Base-by-base conservation (phyloP, 148 eudicot species). In the Agrostemma githago region DNA sequence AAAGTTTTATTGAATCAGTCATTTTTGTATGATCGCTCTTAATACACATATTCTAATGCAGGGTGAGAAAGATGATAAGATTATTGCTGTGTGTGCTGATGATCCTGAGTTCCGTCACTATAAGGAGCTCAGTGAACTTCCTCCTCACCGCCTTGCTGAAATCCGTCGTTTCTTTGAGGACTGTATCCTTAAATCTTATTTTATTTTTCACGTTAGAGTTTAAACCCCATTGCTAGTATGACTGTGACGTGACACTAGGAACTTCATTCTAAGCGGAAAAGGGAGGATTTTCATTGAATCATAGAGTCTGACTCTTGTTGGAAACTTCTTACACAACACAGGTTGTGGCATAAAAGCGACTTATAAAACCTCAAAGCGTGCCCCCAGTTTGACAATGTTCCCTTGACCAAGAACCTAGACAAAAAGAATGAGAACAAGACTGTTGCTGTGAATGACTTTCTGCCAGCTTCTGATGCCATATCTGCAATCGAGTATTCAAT, bases 51-150 rank as follows among this genome's bases (percentile, higher is more conserved):
- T 40, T 16, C 21, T 64, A 63, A 44, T 66, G 68, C 83, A 93
- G 98, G 98, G 94, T 66, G 96, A 93, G 76, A 89, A 84, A 72
- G 98, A 93, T 84, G 98, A 93, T 90, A 90, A 93, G 72, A 90
- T 93, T 38, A 93, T 90, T 68, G 98, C 98, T 65, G 96, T 93
- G 41, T 93, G 98, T 80, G 92, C 90, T 71, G 96, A 93, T 83
- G 98, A 93, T 72, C 98, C 98, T 46, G 96, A 93, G 78, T 93
- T 83, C 80, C 92, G 92, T 74, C 92, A 93, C 77, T 85, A 76
- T 77, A 85, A 61, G 17, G 88, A 89, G 77, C 89, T 93, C 64
- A 85, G 71, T 77, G 90, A 93, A 61, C 87, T 93, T 71, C 89
- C 98, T 68, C 96, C 94, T 48, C 98, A 93, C 46, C 98, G 94